Evolutionary conservation across 192 early-diverging fungal genomes (phyloP).

Genomic region (Podochytrium sp.): DNA sequence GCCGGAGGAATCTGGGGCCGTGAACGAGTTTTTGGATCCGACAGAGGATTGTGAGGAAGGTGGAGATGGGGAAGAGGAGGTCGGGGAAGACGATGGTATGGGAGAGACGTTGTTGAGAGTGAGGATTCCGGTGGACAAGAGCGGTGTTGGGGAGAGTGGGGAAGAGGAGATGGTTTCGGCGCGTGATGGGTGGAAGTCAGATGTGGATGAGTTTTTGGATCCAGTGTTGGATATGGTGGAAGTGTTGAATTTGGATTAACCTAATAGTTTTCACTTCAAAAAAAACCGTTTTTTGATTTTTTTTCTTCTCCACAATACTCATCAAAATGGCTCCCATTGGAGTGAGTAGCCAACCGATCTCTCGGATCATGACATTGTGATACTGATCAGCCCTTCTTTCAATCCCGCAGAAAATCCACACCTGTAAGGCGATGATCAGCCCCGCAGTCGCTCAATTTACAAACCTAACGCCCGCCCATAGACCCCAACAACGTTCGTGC

Average conservation of each 20-base stretch:
- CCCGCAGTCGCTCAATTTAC: background rate
- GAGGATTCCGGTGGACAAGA: background rate
- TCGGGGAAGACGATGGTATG: background rate
- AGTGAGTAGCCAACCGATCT: conserved; percentile 7
- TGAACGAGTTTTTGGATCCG: background rate
- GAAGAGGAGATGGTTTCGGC: background rate
- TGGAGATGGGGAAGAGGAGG: background rate
- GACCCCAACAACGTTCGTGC: conserved; percentile 75
- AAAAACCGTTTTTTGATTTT: background rate
- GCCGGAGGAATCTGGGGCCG: background rate
- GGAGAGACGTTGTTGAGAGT: background rate
- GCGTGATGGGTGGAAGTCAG: background rate
- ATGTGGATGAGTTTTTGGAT: background rate
- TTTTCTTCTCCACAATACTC: background rate
- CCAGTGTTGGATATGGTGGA: background rate
- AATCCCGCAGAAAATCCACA: conserved; percentile 16
- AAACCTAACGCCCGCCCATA: background rate
- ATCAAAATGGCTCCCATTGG: conserved; percentile 21
- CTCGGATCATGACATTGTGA: background rate
- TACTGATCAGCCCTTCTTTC: background rate
- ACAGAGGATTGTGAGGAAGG: background rate
- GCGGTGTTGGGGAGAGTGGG: background rate
- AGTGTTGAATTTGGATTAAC: background rate
- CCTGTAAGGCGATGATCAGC: conserved; percentile 24
- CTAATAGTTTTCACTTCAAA: too few species aligned